phyloP scores from a whole-genome alignment of 306 rosid genomes.

The apple (Malus domestica) region DNA sequence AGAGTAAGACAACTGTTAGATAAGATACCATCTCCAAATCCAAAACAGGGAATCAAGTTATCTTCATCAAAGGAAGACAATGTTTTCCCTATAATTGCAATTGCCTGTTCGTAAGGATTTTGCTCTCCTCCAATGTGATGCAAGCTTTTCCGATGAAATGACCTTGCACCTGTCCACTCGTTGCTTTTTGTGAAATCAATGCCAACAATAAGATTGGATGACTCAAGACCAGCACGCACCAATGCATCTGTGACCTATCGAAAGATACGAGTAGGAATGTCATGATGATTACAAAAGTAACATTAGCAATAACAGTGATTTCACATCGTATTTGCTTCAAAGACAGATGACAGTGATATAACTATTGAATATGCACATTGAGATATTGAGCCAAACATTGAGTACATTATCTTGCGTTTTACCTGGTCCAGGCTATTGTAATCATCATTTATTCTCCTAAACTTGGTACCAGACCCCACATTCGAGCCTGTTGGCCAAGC shows the following conservation, averaged over 20 bases:
- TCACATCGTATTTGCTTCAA: slow-evolving; percentile 4
- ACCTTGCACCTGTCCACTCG: slow-evolving; percentile 96
- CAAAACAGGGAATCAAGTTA: slow-evolving; percentile 88
- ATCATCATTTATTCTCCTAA: slow-evolving; percentile 62
- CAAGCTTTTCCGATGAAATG: slow-evolving; percentile 80
- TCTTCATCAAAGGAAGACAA: slow-evolving; percentile 84
- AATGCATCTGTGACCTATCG: slow-evolving; percentile 82
- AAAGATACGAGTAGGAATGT: slow-evolving; percentile 10
- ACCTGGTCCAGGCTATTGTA: slow-evolving; percentile 77
- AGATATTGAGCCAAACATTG: not conserved
- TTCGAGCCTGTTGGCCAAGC: slow-evolving; percentile 32
- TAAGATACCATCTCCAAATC: slow-evolving; percentile 88
- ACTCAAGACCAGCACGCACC: slow-evolving; percentile 78
- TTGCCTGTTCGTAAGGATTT: slow-evolving; percentile 96
- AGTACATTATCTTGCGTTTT: not conserved
- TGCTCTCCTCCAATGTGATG: slow-evolving; percentile 76
- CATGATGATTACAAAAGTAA: not conserved
- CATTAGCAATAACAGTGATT: slow-evolving; percentile 2
- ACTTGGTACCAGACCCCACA: slow-evolving; percentile 46
- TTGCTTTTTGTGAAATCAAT: slow-evolving; percentile 98
- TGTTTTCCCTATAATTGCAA: slow-evolving; percentile 86
- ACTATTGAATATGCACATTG: not conserved
- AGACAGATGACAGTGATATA: not conserved
- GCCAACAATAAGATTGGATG: slow-evolving; percentile 91
- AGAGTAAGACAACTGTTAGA: slow-evolving; percentile 2